Evolutionary conservation across 2,329 filamentous ascomycete species (phyloP), one percentile per base, ranked within the genome.

Genomic region (Cordyceps javanica): DNA sequence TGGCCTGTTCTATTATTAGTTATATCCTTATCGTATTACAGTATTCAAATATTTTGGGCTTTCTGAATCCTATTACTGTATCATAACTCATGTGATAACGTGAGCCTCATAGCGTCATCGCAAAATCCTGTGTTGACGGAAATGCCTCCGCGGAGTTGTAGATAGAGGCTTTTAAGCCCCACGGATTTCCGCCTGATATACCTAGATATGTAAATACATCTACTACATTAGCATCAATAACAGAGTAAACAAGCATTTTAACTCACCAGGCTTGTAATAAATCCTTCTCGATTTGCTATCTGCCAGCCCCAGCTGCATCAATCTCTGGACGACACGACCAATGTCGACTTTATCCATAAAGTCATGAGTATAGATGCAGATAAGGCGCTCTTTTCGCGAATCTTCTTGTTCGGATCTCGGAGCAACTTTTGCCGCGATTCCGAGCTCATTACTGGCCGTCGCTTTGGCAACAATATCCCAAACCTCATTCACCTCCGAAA

Each of bases 301-400:
- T 52, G 87, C 76, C 38, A 94, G 72, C 8, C 80, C 83, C 59
- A 91, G 73, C 57, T 84, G 76, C 52, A 80, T 78, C 60, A 95
- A 70, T 62, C 76, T 80, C 59, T 75, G 67, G 39, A 93, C 73
- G 4, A 95, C 88, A 44, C 88, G 79, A 28, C 76, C 78, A 6
- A 95, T 81, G 67, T 95, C 90, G 4, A 78, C 73, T 53, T 73
- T 77, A 66, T 95, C 85, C 28, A 75, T 75, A 67, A 91, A 94
- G 68, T 96, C 84, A 42, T 76, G 74, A 5, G 90, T 95, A 69
- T 95, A 95, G 8, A 95, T 76, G 62, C 88, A 92, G 26, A 95
- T 83, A 42, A 94, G 71, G 21, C 84, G 78, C 21, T 74, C 71
- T 44, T 71, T 76, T 25, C 72, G 65, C 6, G 60, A 59, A 48